Conservation (phyloP, 2,329 filamentous ascomycete species). For the Colletotrichum horii region DNA sequence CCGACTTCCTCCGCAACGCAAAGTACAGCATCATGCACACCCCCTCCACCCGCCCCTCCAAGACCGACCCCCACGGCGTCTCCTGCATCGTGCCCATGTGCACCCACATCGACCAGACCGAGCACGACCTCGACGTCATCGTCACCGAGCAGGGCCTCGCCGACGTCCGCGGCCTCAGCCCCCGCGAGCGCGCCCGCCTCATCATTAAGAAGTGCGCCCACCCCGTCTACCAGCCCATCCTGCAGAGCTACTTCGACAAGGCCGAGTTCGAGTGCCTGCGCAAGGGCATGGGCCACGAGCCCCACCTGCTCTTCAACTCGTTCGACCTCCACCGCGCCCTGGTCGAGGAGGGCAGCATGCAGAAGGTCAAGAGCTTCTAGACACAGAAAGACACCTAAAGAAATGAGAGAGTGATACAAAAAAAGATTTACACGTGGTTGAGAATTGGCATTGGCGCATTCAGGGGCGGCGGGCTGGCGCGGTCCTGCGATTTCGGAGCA, state of each 20-base stretch:
- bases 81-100: constrained; percentile 93
- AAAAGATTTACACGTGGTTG: not conserved
- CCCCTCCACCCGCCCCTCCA: constrained; percentile 78
- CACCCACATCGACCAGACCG: constrained; percentile 91
- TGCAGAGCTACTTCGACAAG: constrained; percentile 82
- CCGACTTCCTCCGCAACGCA: constrained; percentile 78
- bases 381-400: not conserved
- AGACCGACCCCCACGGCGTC: constrained; percentile 82
- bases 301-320: constrained; percentile 82
- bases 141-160: constrained; percentile 80
- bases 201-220: constrained; percentile 90
- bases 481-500: not conserved
- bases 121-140: constrained; percentile 89
- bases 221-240: constrained; percentile 82
- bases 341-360: constrained; percentile 83
- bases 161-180: constrained; percentile 82
- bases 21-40: constrained; percentile 97
- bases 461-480: not conserved
- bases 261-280: constrained; percentile 85
- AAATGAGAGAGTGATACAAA: not conserved
- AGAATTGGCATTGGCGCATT: not conserved
- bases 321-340: constrained; percentile 92
- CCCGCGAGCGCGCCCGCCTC: constrained; percentile 79
- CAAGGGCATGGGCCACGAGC: constrained; percentile 91
- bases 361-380: constrained; percentile 73